These are phyloP conservation scores for Raphanus raphanistrum DNA, from an alignment of 345 rosid species.

Conservation along the genomic window DNA sequence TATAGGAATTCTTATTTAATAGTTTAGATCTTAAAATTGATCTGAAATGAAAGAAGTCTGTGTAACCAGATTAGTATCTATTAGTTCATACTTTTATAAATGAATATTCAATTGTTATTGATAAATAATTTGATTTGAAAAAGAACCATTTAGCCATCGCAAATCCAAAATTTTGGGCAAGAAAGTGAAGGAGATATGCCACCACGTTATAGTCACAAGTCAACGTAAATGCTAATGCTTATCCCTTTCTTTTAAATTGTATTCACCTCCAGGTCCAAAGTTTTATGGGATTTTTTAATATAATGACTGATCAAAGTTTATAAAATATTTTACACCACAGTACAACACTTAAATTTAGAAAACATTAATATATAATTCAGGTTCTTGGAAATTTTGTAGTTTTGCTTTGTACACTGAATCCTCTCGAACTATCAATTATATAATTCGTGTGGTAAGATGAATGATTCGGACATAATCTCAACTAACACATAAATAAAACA, in stretches of 20 bases:
- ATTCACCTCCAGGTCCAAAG: not conserved
- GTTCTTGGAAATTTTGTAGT: not conserved
- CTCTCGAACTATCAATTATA: not conserved
- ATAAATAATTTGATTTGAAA: not conserved
- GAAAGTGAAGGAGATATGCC: constrained; percentile 27
- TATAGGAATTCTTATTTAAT: too few species aligned
- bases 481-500: not conserved
- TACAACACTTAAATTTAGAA: not conserved
- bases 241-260: not conserved
- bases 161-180: constrained; percentile 5
- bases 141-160: constrained; percentile 1
- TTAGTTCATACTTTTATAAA: too few species aligned
- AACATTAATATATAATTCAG: not conserved
- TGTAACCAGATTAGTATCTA: too few species aligned
- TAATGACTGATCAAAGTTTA: not conserved
- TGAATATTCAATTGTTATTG: not conserved
- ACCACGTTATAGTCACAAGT: constrained; percentile 21
- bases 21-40: too few species aligned
- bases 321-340: not conserved
- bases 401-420: not conserved
- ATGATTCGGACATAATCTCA: not conserved
- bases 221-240: constrained; percentile 6
- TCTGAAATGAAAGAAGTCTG: too few species aligned
- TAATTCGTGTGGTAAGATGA: too few species aligned
- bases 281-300: not conserved